Evolutionary conservation across 371 early-diverging fungal genomes (phyloP), one percentile per base, ranked within the genome.

Genomic region (Lichtheimia ornata): DNA sequence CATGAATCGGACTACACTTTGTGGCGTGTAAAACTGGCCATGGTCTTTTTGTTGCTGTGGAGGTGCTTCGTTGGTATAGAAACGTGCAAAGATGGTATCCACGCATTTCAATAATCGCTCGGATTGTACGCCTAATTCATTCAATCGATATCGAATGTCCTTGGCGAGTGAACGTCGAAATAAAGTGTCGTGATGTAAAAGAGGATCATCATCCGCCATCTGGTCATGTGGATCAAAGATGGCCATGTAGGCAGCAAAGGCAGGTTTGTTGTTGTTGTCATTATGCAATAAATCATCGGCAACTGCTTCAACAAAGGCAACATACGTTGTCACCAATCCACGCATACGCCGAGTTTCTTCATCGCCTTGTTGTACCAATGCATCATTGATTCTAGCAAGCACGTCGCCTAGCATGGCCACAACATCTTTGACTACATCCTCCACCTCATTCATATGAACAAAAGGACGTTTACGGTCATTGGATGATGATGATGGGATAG

Each of bases 1-100:
- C 88, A 88, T 88, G 49, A 86, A 88, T 13, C 72, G 67, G 13
- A 88, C 82, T 7, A 86, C 77, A 6, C 69, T 66, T n/a, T 79
- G 74, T 9, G 88, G 88, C 20, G 88, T 86, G 63, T 87, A 87
- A 56, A 82, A 87, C 59, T 87, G 88, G 1, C 86, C 88, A 51
- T 87, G 86, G 28, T 87, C 86, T 41, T 85, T 85, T 66, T 84
- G 88, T 43, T 87, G 85, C 35, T 83, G 76, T 53, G 80, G 80
- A 9, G 79, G 85, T 1, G 75, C 69, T 30, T 84, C 65, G 0
- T 69, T 76, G 1, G 85, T 83, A 40, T 87, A 87, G 25, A 87
- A 81, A 20, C 63, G 64, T 3, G 81, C 66, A 22, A 83, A 67
- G 15, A 83, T 79, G 13, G 72, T 63, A 49, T 83, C 84, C 6